Evolutionary conservation across 306 rosid species (phyloP).

Genomic region (Fagus crenata): DNA sequence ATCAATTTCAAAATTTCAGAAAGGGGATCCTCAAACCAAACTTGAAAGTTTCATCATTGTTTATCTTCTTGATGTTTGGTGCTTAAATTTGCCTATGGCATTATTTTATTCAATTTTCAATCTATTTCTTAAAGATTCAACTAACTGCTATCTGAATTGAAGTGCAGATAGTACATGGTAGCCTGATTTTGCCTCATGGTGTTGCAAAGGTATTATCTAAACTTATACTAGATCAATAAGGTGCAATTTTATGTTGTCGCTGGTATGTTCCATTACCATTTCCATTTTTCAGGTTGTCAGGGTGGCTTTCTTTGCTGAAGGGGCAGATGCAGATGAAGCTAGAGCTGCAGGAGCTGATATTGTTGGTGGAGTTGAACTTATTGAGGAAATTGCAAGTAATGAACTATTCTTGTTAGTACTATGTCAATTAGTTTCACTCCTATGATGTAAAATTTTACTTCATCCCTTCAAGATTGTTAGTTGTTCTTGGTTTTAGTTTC

Average conservation of each 20-base stretch:
- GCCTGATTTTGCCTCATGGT: slow-evolving; percentile 86
- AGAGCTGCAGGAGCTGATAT: slow-evolving; percentile 97
- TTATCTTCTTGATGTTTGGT: neutral
- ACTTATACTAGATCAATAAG: neutral
- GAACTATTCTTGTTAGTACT: slow-evolving; percentile 29
- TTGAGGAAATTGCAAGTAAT: slow-evolving; percentile 90
- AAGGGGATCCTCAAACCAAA: neutral
- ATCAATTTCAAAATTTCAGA: neutral
- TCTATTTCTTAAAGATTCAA: slow-evolving; percentile 36
- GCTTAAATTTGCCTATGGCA: slow-evolving; percentile 4
- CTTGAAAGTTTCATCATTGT: neutral
- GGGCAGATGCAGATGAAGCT: slow-evolving; percentile 95
- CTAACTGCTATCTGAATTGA: slow-evolving; percentile 29
- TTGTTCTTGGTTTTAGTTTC: neutral
- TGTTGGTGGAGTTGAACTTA: slow-evolving; percentile 95
- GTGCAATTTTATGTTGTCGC: slow-evolving; percentile 25
- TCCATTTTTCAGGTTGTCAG: slow-evolving; percentile 66
- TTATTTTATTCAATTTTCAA: slow-evolving; percentile 6
- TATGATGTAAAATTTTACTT: neutral
- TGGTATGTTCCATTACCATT: slow-evolving; percentile 39
- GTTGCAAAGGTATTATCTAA: slow-evolving; percentile 72
- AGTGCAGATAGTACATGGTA: slow-evolving; percentile 95
- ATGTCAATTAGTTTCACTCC: neutral
- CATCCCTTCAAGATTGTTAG: neutral
- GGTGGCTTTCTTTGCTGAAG: slow-evolving; percentile 99